A percentile compares a stretch with the other conserved stretches of the same genome.
These are phyloP conservation scores for Colletotrichum phormii DNA, from an alignment of 2,329 filamentous ascomycete species.

Conservation along the genomic window DNA sequence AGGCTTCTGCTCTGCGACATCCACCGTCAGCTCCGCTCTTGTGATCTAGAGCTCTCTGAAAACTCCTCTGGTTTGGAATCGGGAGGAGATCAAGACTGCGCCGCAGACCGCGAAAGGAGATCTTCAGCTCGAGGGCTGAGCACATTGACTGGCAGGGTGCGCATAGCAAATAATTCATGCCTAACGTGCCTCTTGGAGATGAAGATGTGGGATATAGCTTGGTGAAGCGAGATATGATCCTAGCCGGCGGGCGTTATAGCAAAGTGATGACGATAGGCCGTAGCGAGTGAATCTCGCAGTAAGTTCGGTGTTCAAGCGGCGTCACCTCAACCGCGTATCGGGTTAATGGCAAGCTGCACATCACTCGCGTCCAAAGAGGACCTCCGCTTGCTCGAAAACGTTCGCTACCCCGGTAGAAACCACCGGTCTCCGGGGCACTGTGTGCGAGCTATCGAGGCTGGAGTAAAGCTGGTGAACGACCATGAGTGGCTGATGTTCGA, in stretches of 20 bases:
- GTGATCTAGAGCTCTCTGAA: neutral
- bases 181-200: neutral
- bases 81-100: neutral
- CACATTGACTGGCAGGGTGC: neutral
- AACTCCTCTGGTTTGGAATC: neutral
- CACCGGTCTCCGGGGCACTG: neutral
- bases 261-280: slow-evolving; percentile 16
- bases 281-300: slow-evolving; percentile 6
- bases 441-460: neutral
- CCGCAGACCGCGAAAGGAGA: slow-evolving; percentile 1
- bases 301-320: slow-evolving; percentile 3
- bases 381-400: neutral
- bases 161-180: neutral
- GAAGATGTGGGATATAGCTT: neutral
- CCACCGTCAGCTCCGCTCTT: neutral
- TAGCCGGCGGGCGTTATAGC: slow-evolving; percentile 22
- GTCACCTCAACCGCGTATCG: slow-evolving; percentile 22
- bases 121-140: slow-evolving; percentile 1
- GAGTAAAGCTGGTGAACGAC: neutral
- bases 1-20: neutral
- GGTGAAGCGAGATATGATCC: neutral
- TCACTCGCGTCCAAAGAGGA: neutral
- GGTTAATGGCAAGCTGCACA: neutral
- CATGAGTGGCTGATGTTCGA: slow-evolving; percentile 7
- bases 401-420: neutral